Base-by-base conservation (phyloP, 75 land plant species). In the Isoetes taiwanensis region DNA sequence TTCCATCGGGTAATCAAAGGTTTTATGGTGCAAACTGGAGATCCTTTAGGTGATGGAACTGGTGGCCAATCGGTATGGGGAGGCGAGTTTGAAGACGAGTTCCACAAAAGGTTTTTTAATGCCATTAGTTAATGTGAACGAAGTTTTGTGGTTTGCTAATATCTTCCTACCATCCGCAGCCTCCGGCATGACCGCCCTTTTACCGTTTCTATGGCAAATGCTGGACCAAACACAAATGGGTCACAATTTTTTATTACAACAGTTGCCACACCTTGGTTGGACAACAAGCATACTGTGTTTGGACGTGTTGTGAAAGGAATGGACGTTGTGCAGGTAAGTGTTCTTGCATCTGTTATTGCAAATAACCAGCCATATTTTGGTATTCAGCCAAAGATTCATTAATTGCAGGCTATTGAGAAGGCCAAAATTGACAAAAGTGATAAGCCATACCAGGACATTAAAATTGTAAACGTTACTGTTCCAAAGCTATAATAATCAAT, bases 61-160 rank as follows among this genome's bases (percentile, higher is more conserved):
- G 99, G 99, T 50, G 99, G 99, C 2, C 99, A 94, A 62, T 94
- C 96, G 28, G 82, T 94, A 16, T 94, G 99, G 99, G 99, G 99
- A 42, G 73, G 94, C 62, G 99, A 94, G 56, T 94, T 94, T 67
- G 96, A 94, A 66, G 99, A 89, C 64, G 99, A 94, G 62, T 94
- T 94, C 64, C 99, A 94, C 70, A 94, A 94, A 69, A 94, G 91
- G 96, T 84, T 56, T 17, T 23, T 2, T 19, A 56, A 41, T 32
- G 19, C 30, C 52, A 25, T 56, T 56, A 56, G 21, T 56, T 56
- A 32, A 14, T 0, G 11, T 56, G 8, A 12, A 32, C 35, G 57
- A 5, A 32, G 16, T 32, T 37, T 56, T 20, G 10, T 28, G 31
- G 30, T 16, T 28, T 4, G 14, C 30, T 19, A 24, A 4, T 9